phyloP scores from a whole-genome alignment of 2,329 filamentous ascomycete genomes.

The Trichoderma polysporum region DNA sequence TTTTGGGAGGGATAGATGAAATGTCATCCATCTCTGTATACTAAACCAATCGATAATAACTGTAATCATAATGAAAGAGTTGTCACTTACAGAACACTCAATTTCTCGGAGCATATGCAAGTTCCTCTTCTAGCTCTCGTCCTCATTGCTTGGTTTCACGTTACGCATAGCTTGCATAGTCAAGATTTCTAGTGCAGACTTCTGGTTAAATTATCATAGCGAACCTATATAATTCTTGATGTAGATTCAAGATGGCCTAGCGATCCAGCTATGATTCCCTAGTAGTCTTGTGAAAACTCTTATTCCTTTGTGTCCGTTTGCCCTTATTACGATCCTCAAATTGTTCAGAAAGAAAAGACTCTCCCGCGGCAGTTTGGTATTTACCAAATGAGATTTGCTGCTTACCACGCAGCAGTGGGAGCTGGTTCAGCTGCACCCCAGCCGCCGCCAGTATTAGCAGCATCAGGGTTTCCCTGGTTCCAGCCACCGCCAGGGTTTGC shows the following conservation, averaged over 20 bases:
- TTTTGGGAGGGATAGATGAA: not conserved
- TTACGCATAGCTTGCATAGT: not conserved
- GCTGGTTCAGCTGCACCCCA: conserved; percentile 14
- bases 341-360: not conserved
- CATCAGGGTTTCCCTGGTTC: not conserved
- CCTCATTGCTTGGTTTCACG: not conserved
- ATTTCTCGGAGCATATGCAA: not conserved
- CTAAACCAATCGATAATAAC: not conserved
- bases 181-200: not conserved
- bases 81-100: no score
- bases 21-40: not conserved
- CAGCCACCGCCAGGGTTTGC: conserved; percentile 23
- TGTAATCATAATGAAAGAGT: not conserved
- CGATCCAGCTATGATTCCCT: not conserved
- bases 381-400: not conserved
- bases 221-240: not conserved
- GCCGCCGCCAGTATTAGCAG: not conserved
- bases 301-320: not conserved
- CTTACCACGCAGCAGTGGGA: not conserved
- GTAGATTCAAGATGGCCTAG: not conserved
- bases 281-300: not conserved
- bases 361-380: not conserved
- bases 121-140: not conserved
- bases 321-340: not conserved
- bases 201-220: not conserved